Conservation (phyloP, 192 early-diverging fungal genomes). For the Coemansia aciculifera region DNA sequence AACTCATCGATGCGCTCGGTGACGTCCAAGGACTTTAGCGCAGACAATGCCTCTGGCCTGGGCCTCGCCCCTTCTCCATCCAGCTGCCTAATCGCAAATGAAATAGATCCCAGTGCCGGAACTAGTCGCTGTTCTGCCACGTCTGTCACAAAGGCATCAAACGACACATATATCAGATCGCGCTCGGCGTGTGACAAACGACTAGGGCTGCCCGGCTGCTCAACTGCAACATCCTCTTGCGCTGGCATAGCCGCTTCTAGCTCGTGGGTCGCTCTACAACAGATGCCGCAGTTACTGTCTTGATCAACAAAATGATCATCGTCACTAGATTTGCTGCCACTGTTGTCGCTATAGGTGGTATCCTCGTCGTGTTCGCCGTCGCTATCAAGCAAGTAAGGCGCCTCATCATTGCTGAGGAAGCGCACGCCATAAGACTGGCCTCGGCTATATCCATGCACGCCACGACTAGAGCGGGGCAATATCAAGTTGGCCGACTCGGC, state of each 20-base stretch:
- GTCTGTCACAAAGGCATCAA: conserved; percentile 19
- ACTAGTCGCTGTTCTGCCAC: background rate
- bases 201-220: background rate
- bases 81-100: conserved; percentile 31
- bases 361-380: background rate
- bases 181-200: conserved; percentile 13
- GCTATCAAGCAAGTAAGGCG: conserved; percentile 26
- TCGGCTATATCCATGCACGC: conserved; percentile 9
- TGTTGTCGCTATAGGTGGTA: background rate
- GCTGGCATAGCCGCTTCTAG: background rate
- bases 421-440: conserved; percentile 23
- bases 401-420: conserved; percentile 21
- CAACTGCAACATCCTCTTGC: background rate
- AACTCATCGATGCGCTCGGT: conserved; percentile 1
- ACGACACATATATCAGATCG: conserved; percentile 18
- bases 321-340: background rate
- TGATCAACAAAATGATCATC: background rate
- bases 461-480: background rate
- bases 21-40: background rate
- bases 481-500: background rate
- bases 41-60: background rate
- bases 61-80: background rate
- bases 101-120: conserved; percentile 21
- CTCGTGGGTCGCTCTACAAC: background rate
- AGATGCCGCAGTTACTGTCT: background rate